phyloP scores from a whole-genome alignment of 129 eudicot genomes.

The Pseudognaphalium luteoalbum region DNA sequence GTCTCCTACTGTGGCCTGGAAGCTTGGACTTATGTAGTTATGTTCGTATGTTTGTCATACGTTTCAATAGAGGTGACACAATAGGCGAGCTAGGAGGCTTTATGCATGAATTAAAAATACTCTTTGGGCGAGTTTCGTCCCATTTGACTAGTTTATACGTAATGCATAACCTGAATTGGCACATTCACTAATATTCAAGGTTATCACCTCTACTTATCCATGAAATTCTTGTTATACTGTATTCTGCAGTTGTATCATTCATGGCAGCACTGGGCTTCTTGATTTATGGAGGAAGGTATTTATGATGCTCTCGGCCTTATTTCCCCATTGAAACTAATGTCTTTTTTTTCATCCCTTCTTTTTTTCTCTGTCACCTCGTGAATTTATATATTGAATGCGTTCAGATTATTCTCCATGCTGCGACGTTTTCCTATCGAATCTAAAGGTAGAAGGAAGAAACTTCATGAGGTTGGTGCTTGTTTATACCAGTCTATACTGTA shows the following conservation, averaged over 20 bases:
- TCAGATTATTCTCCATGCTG: constrained; percentile 83
- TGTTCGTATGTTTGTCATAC: too few relatives aligned
- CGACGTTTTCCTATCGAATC: constrained; percentile 93
- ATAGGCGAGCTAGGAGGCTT: too few relatives aligned
- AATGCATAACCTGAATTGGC: too few relatives aligned
- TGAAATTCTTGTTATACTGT: not conserved
- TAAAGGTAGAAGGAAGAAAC: constrained; percentile 90
- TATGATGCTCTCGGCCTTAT: not conserved
- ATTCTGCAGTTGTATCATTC: constrained; percentile 69
- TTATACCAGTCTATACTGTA: not conserved
- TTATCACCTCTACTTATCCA: not conserved
- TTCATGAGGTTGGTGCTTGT: constrained; percentile 77
- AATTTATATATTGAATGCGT: constrained; percentile 9
- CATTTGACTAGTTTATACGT: too few relatives aligned
- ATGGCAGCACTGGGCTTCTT: constrained; percentile 80
- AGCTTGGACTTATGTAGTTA: too few relatives aligned
- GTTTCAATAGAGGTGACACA: too few relatives aligned
- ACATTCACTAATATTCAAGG: not conserved
- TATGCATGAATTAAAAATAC: too few relatives aligned
- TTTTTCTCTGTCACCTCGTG: not conserved
- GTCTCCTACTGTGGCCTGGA: too few relatives aligned
- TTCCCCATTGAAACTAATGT: not conserved
- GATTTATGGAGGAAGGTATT: constrained; percentile 90
- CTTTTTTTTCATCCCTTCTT: not conserved
- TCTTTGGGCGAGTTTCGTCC: too few relatives aligned